Conservation (phyloP, 2,329 filamentous ascomycete species). For the Aspergillus sp. region DNA sequence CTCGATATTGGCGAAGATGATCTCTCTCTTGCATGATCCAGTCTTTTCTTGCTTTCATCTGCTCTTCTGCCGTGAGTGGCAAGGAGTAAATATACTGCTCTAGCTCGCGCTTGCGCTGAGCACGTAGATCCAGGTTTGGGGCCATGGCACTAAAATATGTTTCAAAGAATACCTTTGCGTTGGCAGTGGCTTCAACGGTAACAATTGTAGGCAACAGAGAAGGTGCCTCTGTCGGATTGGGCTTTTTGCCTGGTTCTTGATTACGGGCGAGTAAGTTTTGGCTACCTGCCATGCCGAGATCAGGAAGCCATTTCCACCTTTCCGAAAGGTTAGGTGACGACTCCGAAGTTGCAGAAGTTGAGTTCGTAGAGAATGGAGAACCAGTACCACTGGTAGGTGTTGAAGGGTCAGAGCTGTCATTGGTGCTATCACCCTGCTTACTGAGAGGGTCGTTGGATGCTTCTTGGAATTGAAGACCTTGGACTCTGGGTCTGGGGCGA, state of each 20-base stretch:
- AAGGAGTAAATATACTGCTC: slow-evolving; percentile 59
- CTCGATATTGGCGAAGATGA: slow-evolving; percentile 68
- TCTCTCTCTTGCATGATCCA: slow-evolving; percentile 67
- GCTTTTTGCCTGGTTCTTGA: slow-evolving; percentile 1
- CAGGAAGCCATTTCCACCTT: slow-evolving; percentile 5
- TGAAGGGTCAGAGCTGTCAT: slow-evolving; percentile 30
- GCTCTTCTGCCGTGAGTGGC: slow-evolving; percentile 53
- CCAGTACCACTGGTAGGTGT: slow-evolving; percentile 21
- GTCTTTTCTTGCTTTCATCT: slow-evolving; percentile 48
- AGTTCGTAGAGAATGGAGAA: slow-evolving; percentile 25
- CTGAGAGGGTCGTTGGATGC: slow-evolving; percentile 4
- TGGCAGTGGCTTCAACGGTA: slow-evolving; percentile 73
- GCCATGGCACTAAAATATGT: slow-evolving; percentile 73
- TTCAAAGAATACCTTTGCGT: slow-evolving; percentile 82
- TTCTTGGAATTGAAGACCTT: slow-evolving; percentile 13
- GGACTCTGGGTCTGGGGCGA: slow-evolving; percentile 28
- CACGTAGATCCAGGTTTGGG: slow-evolving; percentile 52
- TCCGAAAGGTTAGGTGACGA: slow-evolving; percentile 19
- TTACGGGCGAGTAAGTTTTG: not conserved
- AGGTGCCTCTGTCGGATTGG: slow-evolving; percentile 9
- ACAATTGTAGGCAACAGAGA: slow-evolving; percentile 27
- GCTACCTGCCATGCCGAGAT: slow-evolving; percentile 1
- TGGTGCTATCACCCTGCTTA: slow-evolving; percentile 23
- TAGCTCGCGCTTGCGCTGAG: slow-evolving; percentile 57
- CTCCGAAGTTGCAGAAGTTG: slow-evolving; percentile 32